These are phyloP conservation scores for Cryptosporidium tyzzeri DNA, from an alignment of 169 alveolate species.

Conservation along the genomic window DNA sequence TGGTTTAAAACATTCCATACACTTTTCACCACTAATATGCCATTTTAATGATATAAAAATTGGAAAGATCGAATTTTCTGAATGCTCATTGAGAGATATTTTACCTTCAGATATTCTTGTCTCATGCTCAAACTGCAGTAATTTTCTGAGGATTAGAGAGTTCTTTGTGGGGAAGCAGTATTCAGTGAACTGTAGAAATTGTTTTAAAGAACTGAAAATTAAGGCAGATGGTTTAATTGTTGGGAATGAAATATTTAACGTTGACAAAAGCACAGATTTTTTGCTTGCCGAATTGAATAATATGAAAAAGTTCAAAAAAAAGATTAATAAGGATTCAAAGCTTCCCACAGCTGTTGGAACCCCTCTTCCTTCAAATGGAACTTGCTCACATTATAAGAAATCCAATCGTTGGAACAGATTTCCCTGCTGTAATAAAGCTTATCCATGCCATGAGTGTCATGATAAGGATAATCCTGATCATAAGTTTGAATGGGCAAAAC, in stretches of 20 bases:
- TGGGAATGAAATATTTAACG: slow-evolving; percentile 39
- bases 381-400: slow-evolving; percentile 89
- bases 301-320: slow-evolving; percentile 5
- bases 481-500: slow-evolving; percentile 85
- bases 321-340: slow-evolving; percentile 33
- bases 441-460: slow-evolving; percentile 90
- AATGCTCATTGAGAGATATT: slow-evolving; percentile 38
- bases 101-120: slow-evolving; percentile 46
- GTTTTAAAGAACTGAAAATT: slow-evolving; percentile 50
- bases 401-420: slow-evolving; percentile 90
- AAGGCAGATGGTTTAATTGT: slow-evolving; percentile 17
- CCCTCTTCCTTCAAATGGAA: slow-evolving; percentile 87
- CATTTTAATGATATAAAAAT: slow-evolving; percentile 18
- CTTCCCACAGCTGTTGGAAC: slow-evolving; percentile 80
- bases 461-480: slow-evolving; percentile 85
- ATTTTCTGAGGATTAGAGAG: slow-evolving; percentile 22
- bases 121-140: slow-evolving; percentile 61
- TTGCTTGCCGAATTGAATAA: slow-evolving; percentile 35
- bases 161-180: slow-evolving; percentile 49
- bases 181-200: slow-evolving; percentile 58
- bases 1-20: slow-evolving; percentile 31
- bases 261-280: slow-evolving; percentile 65
- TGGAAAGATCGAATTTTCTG: slow-evolving; percentile 57
- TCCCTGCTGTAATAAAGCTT: slow-evolving; percentile 90
- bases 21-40: slow-evolving; percentile 57